Base-by-base conservation (phyloP, 2,329 filamentous ascomycete species). In the Xylariaceae sp. region DNA sequence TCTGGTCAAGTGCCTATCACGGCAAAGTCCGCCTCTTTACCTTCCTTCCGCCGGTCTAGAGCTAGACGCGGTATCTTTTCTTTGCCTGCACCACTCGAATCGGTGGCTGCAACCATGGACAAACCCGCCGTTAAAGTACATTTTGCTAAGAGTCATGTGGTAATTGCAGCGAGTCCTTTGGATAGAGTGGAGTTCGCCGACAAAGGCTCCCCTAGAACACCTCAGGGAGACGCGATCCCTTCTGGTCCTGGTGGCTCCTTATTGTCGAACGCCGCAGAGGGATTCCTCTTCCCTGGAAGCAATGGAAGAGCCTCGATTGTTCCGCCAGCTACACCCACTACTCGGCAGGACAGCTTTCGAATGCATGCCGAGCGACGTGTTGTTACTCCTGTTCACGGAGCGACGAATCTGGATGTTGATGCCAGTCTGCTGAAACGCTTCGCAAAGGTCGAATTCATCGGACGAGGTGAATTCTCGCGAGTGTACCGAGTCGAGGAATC, bases 381-480 rank as follows among this genome's bases (percentile, higher is more conserved):
- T 60, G 84, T 88, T 41, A 88, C 86, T 5, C 82, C 87, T 2
- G 78, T 91, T 48, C 87, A 89, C 60, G 82, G 80, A 7, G 82
- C 87, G 51, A 82, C 81, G n/a, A 80, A 82, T 33, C 82, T 83
- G 42, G 85, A 95, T 55, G 80, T 93, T 14, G 93, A 97, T 64
- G 81, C 84, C 18, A 83, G 82, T 47, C 74, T 97, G 47, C 83
- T 82, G 12, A 80, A 83, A 3, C 84, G 88, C 48, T 99, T 99
- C 66, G 84, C 87, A 49, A 88, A 87, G 54, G 87, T 95, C 12
- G 88, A 90, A 61, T 79, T 86, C 53, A 81, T 93, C 59, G 93
- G 93, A 44, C 86, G 86, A 54, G 94, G 94, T 52, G 93, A 97
- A 68, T 99, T 99, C 66, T 97, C 94, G 0, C 83, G 88, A 50